Conservation (phyloP, 352 stramenopile species). For the Pythium pyrilobum region DNA sequence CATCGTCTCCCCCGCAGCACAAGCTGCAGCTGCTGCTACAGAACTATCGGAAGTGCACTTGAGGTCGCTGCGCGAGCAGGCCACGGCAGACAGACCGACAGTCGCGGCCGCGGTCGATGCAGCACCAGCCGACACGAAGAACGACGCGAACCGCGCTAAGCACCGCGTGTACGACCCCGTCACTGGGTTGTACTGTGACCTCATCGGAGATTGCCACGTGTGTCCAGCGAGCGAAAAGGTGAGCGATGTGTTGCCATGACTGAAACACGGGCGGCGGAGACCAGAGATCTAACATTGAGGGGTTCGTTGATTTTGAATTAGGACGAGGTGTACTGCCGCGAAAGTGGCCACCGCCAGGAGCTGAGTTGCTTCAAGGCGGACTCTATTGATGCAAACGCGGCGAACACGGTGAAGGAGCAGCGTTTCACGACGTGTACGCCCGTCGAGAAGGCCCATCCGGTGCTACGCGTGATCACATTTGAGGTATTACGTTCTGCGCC, state of each 20-base stretch:
- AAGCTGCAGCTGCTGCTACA: neutral
- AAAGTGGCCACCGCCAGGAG: conserved; percentile 67
- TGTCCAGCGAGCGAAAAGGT: conserved; percentile 53
- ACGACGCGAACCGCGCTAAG: conserved; percentile 21
- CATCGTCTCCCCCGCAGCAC: neutral
- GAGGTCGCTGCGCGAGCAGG: conserved; percentile 4
- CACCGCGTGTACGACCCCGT: conserved; percentile 61
- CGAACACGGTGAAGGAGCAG: conserved; percentile 24
- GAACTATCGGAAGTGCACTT: neutral
- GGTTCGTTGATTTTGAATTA: too few relatives aligned
- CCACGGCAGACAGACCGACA: neutral
- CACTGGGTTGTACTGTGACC: conserved; percentile 50
- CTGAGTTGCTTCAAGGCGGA: conserved; percentile 42
- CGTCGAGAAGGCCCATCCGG: conserved; percentile 29
- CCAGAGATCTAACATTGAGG: too few relatives aligned
- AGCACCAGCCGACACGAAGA: conserved; percentile 15
- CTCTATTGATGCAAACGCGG: conserved; percentile 14
- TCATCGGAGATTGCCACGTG: conserved; percentile 46
- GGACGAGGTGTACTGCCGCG: conserved; percentile 59
- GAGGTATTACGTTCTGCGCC: conserved; percentile 36
- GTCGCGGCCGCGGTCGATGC: neutral
- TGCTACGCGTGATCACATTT: conserved; percentile 55
- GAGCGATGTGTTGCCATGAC: too few relatives aligned
- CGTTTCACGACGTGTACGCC: conserved; percentile 52
- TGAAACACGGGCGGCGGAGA: too few relatives aligned